phyloP scores from a whole-genome alignment of 2,329 filamentous ascomycete genomes.

The Aspergillus sp. region DNA sequence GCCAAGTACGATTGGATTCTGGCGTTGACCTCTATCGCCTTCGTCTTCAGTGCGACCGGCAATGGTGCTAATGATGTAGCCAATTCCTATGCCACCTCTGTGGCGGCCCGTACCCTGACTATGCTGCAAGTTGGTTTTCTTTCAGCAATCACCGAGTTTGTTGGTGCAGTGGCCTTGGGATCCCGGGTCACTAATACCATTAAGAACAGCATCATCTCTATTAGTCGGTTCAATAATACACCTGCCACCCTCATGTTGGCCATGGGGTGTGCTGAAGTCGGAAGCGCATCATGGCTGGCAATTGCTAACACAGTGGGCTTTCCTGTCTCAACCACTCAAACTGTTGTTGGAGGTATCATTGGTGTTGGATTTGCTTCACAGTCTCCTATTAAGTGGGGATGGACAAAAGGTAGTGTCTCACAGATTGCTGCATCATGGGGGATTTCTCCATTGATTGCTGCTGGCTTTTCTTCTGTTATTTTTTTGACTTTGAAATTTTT shows the following conservation, averaged over 20 bases:
- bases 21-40: not conserved
- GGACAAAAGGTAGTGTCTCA: conserved; percentile 36
- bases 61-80: conserved; percentile 37
- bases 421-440: conserved; percentile 42
- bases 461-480: conserved; percentile 41
- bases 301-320: conserved; percentile 24
- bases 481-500: conserved; percentile 45
- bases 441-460: conserved; percentile 46
- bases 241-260: conserved; percentile 27
- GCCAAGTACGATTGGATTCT: not conserved
- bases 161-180: conserved; percentile 47
- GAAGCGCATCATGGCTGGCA: conserved; percentile 25
- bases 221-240: conserved; percentile 25
- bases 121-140: conserved; percentile 47
- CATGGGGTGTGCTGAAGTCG: conserved; percentile 20
- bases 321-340: conserved; percentile 32
- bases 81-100: conserved; percentile 48
- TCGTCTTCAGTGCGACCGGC: not conserved
- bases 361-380: not conserved
- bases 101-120: conserved; percentile 46
- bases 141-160: conserved; percentile 44
- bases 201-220: conserved; percentile 34
- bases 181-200: conserved; percentile 36
- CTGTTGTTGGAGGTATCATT: conserved; percentile 26
- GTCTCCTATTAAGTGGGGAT: conserved; percentile 9